phyloP scores from a whole-genome alignment of 352 stramenopile species.

The Phytophthora europaea region DNA sequence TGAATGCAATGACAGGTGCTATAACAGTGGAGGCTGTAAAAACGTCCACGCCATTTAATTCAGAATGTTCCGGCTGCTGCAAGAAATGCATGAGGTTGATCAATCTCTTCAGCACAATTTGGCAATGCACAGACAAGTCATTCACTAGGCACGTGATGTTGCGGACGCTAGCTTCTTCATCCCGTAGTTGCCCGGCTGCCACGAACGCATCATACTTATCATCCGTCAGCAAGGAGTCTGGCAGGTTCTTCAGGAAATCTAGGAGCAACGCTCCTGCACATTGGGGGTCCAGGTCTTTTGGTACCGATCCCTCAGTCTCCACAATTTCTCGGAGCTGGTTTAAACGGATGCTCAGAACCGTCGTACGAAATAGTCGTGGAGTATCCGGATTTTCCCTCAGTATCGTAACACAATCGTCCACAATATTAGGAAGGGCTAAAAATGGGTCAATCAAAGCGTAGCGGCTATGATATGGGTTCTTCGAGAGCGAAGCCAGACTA shows the following conservation, averaged over 20 bases:
- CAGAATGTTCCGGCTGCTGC: conserved; percentile 63
- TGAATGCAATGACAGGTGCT: conserved; percentile 83
- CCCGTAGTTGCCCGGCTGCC: conserved; percentile 67
- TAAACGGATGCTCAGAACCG: conserved; percentile 76
- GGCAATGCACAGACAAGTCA: conserved; percentile 71
- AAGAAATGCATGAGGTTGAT: conserved; percentile 78
- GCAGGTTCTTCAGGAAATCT: conserved; percentile 85
- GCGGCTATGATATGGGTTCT: conserved; percentile 83
- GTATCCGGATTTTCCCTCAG: conserved; percentile 68
- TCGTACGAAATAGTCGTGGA: conserved; percentile 82
- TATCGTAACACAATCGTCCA: conserved; percentile 82
- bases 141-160: conserved; percentile 88
- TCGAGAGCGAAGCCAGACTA: conserved; percentile 74
- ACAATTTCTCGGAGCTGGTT: conserved; percentile 82
- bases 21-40: conserved; percentile 68
- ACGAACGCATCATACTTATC: conserved; percentile 89
- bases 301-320: conserved; percentile 70
- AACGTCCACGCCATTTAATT: conserved; percentile 76
- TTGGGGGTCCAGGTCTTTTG: conserved; percentile 69
- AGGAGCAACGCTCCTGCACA: conserved; percentile 76
- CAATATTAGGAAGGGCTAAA: conserved; percentile 80
- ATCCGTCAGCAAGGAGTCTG: conserved; percentile 76
- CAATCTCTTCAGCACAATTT: conserved; percentile 78
- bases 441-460: conserved; percentile 83
- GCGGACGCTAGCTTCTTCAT: conserved; percentile 80